These are phyloP conservation scores for Begonia loranthoides DNA, from an alignment of 306 rosid genomes.

Conservation along the genomic window DNA sequence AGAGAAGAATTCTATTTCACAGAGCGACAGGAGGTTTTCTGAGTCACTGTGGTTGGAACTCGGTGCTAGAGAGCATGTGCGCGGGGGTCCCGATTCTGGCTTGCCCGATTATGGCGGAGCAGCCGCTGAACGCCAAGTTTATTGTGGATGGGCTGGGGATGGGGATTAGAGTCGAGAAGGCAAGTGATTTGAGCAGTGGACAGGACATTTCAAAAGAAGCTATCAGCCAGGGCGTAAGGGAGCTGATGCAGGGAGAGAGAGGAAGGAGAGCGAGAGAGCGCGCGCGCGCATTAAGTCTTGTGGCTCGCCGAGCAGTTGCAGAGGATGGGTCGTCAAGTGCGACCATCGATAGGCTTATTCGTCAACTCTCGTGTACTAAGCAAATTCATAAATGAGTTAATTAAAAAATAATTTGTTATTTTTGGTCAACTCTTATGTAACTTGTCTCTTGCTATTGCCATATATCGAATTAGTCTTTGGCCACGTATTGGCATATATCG, in stretches of 20 bases:
- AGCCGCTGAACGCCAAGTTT: no score
- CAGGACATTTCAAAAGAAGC: background rate
- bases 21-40: constrained; percentile 18
- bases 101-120: constrained; percentile 26
- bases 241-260: constrained; percentile 21
- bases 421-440: no score
- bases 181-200: background rate
- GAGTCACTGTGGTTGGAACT: constrained; percentile 35
- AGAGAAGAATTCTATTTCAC: no score
- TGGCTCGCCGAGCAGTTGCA: constrained; percentile 19
- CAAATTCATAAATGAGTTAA: no score
- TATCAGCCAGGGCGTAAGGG: constrained; percentile 17
- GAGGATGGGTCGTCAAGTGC: constrained; percentile 15
- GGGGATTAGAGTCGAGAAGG: background rate
- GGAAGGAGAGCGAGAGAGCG: constrained; percentile 20
- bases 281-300: constrained; percentile 11
- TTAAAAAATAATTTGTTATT: no score
- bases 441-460: no score
- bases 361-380: no score
- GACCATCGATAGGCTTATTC: no score
- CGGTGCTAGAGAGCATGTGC: constrained; percentile 18
- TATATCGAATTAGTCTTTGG: no score
- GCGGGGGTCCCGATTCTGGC: constrained; percentile 20
- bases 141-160: constrained; percentile 7
- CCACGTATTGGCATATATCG: no score